Base-by-base conservation (phyloP, 2,329 filamentous ascomycete species). In the Aspergillus neotritici region DNA sequence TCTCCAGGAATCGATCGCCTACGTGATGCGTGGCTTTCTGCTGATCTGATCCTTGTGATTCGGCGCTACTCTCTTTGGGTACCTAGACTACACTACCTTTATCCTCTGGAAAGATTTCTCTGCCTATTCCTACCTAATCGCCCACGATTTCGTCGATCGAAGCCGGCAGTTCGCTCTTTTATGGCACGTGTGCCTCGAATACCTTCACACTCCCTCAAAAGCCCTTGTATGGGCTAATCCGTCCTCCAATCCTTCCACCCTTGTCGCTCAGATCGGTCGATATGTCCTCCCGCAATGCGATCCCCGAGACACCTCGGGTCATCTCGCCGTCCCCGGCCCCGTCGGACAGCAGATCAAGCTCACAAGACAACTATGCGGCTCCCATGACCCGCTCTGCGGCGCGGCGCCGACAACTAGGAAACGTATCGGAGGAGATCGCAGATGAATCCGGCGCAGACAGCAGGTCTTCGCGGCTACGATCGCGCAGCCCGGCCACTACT, bases 251-350 rank as follows among this genome's bases (percentile, higher is more conserved):
- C 39, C 80, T 83, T 71, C 74, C 78, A 43, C 62, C 72, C 47
- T 71, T 71, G 56, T 60, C 64, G 46, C 54, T 60, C 21, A 53
- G 47, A 54, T 25, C 53, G 39, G 43, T 51, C 53, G 55, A 66
- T 34, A 77, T 77, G 63, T 47, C 61, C 34, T 69, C 72, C 15
- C 61, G 63, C 37, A 71, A 78, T 51, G 71, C 74, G 54, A 73
- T 93, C 45, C 89, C 90, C 44, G 78, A 78, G 44, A 93, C 85
- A 44, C 89, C 89, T 58, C 84, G 88, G 60, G 86, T 96, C 55
- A 94, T 93, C 55, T 94, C 88, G 10, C 89, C 90, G 32, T 93
- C 88, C 43, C 89, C 90, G 32, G 84, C 85, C 2, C 81, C 81
- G 1, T 74, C 73, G 49, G 70, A 74, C 33, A 51, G 39, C n/a